Conservation (phyloP, 768 basidiomycete genomes). For the Pisolithus tinctorius region DNA sequence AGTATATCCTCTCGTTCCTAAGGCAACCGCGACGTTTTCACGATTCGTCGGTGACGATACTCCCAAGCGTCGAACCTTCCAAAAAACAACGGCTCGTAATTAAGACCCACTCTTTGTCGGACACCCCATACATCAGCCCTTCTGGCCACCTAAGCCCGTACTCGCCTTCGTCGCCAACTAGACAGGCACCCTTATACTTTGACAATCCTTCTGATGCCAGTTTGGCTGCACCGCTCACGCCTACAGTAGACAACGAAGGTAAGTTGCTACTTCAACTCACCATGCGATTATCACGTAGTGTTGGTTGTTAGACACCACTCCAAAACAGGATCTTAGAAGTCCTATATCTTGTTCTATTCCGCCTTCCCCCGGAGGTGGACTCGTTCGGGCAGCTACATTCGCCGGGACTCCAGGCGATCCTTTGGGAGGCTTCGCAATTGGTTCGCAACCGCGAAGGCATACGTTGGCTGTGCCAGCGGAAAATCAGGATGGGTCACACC, state of each 20-base stretch:
- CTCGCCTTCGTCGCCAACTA: slow-evolving; percentile 4
- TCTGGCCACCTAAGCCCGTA: slow-evolving; percentile 4
- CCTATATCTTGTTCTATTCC: slow-evolving; percentile 1
- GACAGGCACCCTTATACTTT: background rate
- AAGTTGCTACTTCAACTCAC: background rate
- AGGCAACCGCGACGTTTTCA: background rate
- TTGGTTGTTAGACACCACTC: background rate
- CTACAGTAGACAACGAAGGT: slow-evolving; percentile 2
- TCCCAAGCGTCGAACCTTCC: slow-evolving; percentile 2
- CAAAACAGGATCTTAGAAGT: slow-evolving; percentile 3
- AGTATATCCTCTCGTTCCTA: background rate
- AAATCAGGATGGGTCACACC: slow-evolving; percentile 1
- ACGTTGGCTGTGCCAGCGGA: slow-evolving; percentile 6
- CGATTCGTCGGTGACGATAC: background rate
- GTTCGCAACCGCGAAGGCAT: slow-evolving; percentile 5
- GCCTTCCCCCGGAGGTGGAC: background rate
- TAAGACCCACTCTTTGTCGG: slow-evolving; percentile 1
- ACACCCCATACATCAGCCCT: slow-evolving; percentile 3
- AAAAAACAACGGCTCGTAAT: slow-evolving; percentile 2
- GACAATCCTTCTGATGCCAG: background rate
- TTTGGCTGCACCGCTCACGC: slow-evolving; percentile 1
- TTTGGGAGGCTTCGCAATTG: background rate
- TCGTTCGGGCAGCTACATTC: slow-evolving; percentile 7
- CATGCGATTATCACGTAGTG: background rate
- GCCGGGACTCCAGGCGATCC: slow-evolving; percentile 7